These are phyloP conservation scores for Bipolaris zeicola DNA, from an alignment of 2,329 filamentous ascomycete genomes.

Conservation along the genomic window DNA sequence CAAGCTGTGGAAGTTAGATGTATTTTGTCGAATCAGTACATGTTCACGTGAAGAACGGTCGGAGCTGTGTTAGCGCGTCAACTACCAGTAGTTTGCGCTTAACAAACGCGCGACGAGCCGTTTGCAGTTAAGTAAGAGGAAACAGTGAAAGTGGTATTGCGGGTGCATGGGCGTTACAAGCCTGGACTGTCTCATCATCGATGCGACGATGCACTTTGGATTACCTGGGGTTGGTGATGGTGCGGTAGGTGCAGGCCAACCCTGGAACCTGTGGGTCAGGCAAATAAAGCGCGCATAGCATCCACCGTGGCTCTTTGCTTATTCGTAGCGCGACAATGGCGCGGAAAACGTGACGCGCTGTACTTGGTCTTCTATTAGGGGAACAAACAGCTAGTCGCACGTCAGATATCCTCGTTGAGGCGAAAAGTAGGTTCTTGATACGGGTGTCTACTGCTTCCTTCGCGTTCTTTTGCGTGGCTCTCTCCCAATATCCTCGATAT, in stretches of 20 bases:
- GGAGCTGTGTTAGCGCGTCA: constrained; percentile 1
- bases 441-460: constrained; percentile 3
- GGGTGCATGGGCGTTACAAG: neutral
- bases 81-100: constrained; percentile 2
- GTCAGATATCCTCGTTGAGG: neutral
- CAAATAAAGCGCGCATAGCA: neutral
- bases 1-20: neutral
- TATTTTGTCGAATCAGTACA: neutral
- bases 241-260: neutral
- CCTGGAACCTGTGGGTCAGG: neutral
- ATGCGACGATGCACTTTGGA: neutral
- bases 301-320: constrained; percentile 2
- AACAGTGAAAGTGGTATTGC: neutral
- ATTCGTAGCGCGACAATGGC: constrained; percentile 2
- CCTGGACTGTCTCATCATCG: neutral
- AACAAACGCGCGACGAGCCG: neutral
- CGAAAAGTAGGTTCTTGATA: neutral
- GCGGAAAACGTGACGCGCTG: neutral
- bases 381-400: neutral
- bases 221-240: neutral
- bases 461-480: constrained; percentile 10
- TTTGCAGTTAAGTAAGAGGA: neutral
- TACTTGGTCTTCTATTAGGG: neutral
- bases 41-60: neutral
- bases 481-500: constrained; percentile 45